A percentile compares a stretch with the other conserved stretches of the same genome.
These are phyloP conservation scores for Clitopilus hobsonii DNA, from an alignment of 768 basidiomycete species.

Conservation along the genomic window DNA sequence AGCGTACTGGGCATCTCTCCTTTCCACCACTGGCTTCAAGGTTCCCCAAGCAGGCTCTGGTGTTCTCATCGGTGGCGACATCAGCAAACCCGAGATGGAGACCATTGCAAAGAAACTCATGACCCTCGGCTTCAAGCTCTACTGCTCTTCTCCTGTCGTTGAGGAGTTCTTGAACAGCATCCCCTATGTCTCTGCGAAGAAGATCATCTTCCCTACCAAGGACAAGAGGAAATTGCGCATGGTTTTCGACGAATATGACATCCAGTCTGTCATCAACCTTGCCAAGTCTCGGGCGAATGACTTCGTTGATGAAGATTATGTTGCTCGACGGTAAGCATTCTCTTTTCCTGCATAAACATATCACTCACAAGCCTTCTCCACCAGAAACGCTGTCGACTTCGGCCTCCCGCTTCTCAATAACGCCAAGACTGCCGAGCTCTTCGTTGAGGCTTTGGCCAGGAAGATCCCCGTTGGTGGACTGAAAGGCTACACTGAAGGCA, in stretches of 20 bases:
- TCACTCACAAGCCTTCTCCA: not conserved
- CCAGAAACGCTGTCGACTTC: slow-evolving; percentile 92
- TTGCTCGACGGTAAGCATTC: slow-evolving; percentile 72
- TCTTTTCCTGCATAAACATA: not conserved
- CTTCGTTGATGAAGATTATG: slow-evolving; percentile 91
- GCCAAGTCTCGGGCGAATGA: slow-evolving; percentile 72
- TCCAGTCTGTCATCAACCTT: slow-evolving; percentile 92
- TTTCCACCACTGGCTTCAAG: slow-evolving; percentile 95
- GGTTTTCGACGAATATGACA: slow-evolving; percentile 92
- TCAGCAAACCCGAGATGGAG: slow-evolving; percentile 81
- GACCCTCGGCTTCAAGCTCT: slow-evolving; percentile 93
- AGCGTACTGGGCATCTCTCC: slow-evolving; percentile 93
- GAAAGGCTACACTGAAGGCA: slow-evolving; percentile 78
- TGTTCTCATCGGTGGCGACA: slow-evolving; percentile 89
- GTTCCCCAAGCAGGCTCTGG: slow-evolving; percentile 81
- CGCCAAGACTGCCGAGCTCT: slow-evolving; percentile 81
- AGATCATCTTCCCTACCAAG: slow-evolving; percentile 93
- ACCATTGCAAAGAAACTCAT: slow-evolving; percentile 74
- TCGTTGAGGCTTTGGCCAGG: slow-evolving; percentile 82
- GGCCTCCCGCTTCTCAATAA: slow-evolving; percentile 91
- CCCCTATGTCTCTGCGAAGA: slow-evolving; percentile 75
- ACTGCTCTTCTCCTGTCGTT: slow-evolving; percentile 75
- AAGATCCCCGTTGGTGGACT: slow-evolving; percentile 82
- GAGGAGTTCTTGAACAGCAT: slow-evolving; percentile 79
- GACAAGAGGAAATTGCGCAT: slow-evolving; percentile 94